Base-by-base conservation (phyloP, 1,284 basidiomycete species). In the Mixia osmundae region DNA sequence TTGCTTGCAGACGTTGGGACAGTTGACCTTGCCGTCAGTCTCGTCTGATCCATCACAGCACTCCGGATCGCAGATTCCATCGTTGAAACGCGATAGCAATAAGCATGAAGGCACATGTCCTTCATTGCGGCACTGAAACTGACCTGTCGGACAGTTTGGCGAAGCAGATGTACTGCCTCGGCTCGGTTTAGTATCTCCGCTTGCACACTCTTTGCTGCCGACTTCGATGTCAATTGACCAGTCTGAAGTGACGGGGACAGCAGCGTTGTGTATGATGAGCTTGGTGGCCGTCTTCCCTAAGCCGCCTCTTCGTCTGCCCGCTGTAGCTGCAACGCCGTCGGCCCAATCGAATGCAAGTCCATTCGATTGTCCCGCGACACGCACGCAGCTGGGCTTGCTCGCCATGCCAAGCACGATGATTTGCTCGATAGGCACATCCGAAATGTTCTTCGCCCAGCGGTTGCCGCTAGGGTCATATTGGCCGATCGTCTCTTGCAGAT, bases 41-140 rank as follows among this genome's bases (percentile, higher is more conserved):
- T 99, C 89, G 54, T 99, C 89, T 0, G 80, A 80, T n/a, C 91
- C 91, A 52, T 99, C 89, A 54, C 89, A 97, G 54, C 91, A 99
- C 52, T 85, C 72, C 2, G 69, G 66, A 51, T 97, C 87, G 54
- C 89, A 97, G 25, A 95, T 64, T 2, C 89, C 89, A 53, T 99
- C 89, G 41, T 73, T 74, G n/a, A 99, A 85, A 42, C 79, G 65
- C 18, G 78, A 76, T 38, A 72, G 71, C 10, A 71, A 67, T 39
- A 99, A 75, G 33, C 54, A 65, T 3, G 69, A 62, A 1, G 85
- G 80, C 47, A 87, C 67, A 56, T 95, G 83, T 0, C 87, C 89
- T 35, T 67, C 62, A 54, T 97, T 97, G 51, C 57, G 59, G 55
- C 89, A 99, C 58, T 79, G 80, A 63, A 94, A 95, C 11, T 39